Conservation (phyloP, 352 stramenopile genomes). For the Aphanomyces astaci region DNA sequence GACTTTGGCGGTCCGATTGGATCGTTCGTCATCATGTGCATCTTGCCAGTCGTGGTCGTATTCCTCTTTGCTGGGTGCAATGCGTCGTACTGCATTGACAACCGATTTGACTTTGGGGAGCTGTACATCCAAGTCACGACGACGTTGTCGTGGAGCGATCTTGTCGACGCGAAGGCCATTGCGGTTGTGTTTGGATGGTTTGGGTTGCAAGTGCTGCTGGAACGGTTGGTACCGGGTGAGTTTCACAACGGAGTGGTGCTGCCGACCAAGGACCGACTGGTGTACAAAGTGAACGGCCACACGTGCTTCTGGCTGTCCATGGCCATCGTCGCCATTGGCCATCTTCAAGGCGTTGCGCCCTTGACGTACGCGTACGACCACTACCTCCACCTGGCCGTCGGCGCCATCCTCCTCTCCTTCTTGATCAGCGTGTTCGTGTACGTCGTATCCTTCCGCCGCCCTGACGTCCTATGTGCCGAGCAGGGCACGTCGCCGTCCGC, state of each 20-base stretch:
- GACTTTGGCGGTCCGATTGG: slow-evolving; percentile 86
- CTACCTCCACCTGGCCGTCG: slow-evolving; percentile 52
- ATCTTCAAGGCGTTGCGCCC: slow-evolving; percentile 23
- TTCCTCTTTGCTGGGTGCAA: slow-evolving; percentile 22
- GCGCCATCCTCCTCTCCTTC: slow-evolving; percentile 43
- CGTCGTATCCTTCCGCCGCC: slow-evolving; percentile 36
- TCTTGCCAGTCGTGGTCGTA: slow-evolving; percentile 54
- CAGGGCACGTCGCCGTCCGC: slow-evolving; percentile 56
- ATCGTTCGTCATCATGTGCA: slow-evolving; percentile 43
- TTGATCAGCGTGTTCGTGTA: slow-evolving; percentile 66
- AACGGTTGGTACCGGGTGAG: slow-evolving; percentile 58
- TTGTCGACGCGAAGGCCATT: slow-evolving; percentile 28
- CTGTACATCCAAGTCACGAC: slow-evolving; percentile 23
- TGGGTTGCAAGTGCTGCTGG: slow-evolving; percentile 66
- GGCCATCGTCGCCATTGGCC: slow-evolving; percentile 24
- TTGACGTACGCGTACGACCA: slow-evolving; percentile 36
- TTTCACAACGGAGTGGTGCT: slow-evolving; percentile 47
- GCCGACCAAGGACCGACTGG: slow-evolving; percentile 33
- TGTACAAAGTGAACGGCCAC: slow-evolving; percentile 83
- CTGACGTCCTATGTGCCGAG: slow-evolving; percentile 51
- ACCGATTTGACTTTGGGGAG: slow-evolving; percentile 10
- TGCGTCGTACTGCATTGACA: slow-evolving; percentile 19
- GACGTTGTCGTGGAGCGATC: slow-evolving; percentile 22
- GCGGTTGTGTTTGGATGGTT: slow-evolving; percentile 52
- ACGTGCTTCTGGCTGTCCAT: slow-evolving; percentile 77